Percentiles rank a stretch among this genome's conserved stretches.
phyloP scores from a whole-genome alignment of 768 basidiomycete genomes.

The Leccinum boreale region DNA sequence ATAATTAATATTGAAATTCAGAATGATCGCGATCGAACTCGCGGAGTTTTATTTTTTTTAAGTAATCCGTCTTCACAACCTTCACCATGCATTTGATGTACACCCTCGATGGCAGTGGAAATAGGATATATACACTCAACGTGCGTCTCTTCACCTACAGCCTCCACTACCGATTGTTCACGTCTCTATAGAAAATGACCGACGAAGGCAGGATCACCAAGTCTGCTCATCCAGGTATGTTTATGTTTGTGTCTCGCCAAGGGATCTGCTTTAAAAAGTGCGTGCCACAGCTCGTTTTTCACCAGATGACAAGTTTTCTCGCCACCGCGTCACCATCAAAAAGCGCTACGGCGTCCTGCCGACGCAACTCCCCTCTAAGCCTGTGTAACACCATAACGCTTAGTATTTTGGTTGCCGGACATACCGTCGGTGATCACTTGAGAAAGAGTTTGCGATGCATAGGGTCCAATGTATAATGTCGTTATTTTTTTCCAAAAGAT shows the following conservation, averaged over 20 bases:
- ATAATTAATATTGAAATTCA: neutral
- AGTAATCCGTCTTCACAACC: neutral
- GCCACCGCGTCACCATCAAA: constrained; percentile 96
- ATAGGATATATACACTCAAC: constrained; percentile 90
- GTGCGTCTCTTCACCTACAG: constrained; percentile 40
- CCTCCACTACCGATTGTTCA: constrained; percentile 2
- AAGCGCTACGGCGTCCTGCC: constrained; percentile 86
- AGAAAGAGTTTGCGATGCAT: neutral
- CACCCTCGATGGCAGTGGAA: constrained; percentile 70
- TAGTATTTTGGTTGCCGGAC: neutral
- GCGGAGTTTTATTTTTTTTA: constrained; percentile 17
- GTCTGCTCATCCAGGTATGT: constrained; percentile 93
- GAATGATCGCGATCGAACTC: neutral
- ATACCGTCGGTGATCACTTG: neutral
- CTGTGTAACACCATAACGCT: constrained; percentile 53
- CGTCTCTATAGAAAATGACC: constrained; percentile 69
- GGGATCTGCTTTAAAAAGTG: neutral
- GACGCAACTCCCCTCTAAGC: constrained; percentile 87
- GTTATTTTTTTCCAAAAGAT: neutral
- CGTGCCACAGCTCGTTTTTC: constrained; percentile 84
- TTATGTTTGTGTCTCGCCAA: neutral
- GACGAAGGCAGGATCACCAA: constrained; percentile 81
- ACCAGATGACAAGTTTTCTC: constrained; percentile 98
- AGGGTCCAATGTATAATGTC: neutral
- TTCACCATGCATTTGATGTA: constrained; percentile 96